Percentiles rank a stretch among this genome's conserved stretches.
Evolutionary conservation across 768 basidiomycete species (phyloP).

Genomic region (Hirschioporus abietinus): DNA sequence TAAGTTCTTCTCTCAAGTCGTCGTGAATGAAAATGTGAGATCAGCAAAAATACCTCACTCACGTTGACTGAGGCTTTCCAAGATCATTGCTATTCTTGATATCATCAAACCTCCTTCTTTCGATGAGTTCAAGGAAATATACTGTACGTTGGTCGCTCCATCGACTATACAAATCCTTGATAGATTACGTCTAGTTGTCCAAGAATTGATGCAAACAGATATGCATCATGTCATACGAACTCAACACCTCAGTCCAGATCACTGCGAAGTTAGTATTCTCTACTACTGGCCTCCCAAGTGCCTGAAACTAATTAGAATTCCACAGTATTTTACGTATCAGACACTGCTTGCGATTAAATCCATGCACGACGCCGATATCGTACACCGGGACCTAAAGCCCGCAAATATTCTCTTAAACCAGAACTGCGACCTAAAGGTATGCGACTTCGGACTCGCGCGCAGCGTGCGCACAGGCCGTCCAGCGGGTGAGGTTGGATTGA

Average conservation of each 20-base stretch:
- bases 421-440: constrained; percentile 85
- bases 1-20: constrained; percentile 77
- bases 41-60: neutral
- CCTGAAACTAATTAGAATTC: constrained; percentile 9
- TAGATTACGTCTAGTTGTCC: constrained; percentile 47
- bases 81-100: constrained; percentile 92
- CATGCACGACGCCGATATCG: constrained; percentile 81
- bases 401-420: constrained; percentile 86
- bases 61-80: neutral
- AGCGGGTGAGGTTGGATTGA: constrained; percentile 53
- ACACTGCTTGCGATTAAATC: constrained; percentile 85
- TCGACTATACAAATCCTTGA: neutral
- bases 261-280: constrained; percentile 54
- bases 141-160: constrained; percentile 42
- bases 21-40: constrained; percentile 75
- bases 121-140: constrained; percentile 82
- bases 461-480: constrained; percentile 51
- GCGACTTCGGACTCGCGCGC: constrained; percentile 83
- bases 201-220: constrained; percentile 89
- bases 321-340: constrained; percentile 77
- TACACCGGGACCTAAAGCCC: constrained; percentile 76
- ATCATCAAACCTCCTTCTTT: constrained; percentile 77
- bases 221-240: constrained; percentile 89
- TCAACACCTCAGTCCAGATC: constrained; percentile 87
- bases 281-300: constrained; percentile 5